Percentiles rank a stretch among this genome's conserved stretches.
Evolutionary conservation across 345 rosid species (phyloP).

Genomic region (Schrenkiella parvula): DNA sequence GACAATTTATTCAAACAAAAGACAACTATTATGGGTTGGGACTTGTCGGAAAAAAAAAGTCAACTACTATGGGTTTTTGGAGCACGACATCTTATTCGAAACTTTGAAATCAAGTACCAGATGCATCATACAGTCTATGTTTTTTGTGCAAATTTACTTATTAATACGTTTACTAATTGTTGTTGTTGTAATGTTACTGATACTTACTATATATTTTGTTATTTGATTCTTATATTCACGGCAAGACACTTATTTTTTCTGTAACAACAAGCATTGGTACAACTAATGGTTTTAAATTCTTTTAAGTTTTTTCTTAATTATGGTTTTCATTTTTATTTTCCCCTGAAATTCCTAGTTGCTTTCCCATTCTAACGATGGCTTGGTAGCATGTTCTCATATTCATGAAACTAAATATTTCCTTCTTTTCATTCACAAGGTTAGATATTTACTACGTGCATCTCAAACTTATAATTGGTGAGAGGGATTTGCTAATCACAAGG

Average conservation of each 20-base stretch:
- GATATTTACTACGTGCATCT: neutral
- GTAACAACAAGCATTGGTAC: neutral
- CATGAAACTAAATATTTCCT: neutral
- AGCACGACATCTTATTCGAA: neutral
- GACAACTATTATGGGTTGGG: too few species aligned
- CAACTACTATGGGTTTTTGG: neutral
- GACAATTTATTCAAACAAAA: neutral
- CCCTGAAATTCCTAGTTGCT: neutral
- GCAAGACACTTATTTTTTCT: too few species aligned
- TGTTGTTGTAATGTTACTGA: neutral
- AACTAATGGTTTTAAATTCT: too few species aligned
- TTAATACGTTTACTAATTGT: neutral
- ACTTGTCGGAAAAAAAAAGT: too few species aligned
- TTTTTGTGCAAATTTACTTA: neutral
- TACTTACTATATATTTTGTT: neutral
- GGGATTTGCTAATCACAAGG: too few species aligned
- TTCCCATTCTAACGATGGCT: neutral
- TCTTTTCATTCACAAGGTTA: neutral
- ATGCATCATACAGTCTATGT: neutral
- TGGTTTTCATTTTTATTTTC: too few species aligned
- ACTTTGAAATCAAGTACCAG: neutral
- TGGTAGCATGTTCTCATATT: neutral
- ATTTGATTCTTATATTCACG: neutral
- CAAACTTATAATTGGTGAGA: neutral
- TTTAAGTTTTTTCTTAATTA: too few species aligned